phyloP scores from a whole-genome alignment of 2,329 filamentous ascomycete genomes.

The Hypoxylon sp. region DNA sequence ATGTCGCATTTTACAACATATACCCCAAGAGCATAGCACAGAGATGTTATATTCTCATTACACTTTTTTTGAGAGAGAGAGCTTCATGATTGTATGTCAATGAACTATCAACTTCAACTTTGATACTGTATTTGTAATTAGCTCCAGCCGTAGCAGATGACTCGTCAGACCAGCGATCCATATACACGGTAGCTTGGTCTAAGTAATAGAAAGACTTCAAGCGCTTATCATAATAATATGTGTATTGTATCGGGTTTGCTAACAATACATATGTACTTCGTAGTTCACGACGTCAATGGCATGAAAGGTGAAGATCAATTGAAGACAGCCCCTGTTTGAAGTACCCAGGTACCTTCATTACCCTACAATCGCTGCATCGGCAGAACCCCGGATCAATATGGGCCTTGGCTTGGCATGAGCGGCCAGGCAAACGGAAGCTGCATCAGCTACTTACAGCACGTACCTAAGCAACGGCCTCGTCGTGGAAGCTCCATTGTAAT shows the following conservation, averaged over 20 bases:
- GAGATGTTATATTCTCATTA: constrained; percentile 13
- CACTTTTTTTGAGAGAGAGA: constrained; percentile 9
- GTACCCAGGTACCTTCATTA: constrained; percentile 1
- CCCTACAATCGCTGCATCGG: too few species aligned
- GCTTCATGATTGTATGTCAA: constrained; percentile 20
- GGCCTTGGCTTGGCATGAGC: constrained; percentile 15
- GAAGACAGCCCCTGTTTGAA: neutral
- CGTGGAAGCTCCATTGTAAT: constrained; percentile 31
- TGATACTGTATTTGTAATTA: constrained; percentile 23
- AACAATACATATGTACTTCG: too few species aligned
- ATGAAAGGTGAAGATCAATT: too few species aligned
- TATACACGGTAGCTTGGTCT: constrained; percentile 2
- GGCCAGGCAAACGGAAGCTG: constrained; percentile 41
- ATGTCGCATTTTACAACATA: constrained; percentile 34
- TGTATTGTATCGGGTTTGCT: too few species aligned
- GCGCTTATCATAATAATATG: too few species aligned
- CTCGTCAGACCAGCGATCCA: constrained; percentile 7
- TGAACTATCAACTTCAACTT: constrained; percentile 19
- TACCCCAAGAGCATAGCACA: constrained; percentile 35
- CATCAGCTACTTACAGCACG: constrained; percentile 31
- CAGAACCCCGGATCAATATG: constrained; percentile 20
- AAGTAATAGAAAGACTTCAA: too few species aligned
- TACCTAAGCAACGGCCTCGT: constrained; percentile 20
- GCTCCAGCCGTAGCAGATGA: constrained; percentile 8
- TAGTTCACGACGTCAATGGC: too few species aligned